Evolutionary conservation across 176 grass and related monocot species (phyloP).

Genomic region (Chrysopogon serrulatus): DNA sequence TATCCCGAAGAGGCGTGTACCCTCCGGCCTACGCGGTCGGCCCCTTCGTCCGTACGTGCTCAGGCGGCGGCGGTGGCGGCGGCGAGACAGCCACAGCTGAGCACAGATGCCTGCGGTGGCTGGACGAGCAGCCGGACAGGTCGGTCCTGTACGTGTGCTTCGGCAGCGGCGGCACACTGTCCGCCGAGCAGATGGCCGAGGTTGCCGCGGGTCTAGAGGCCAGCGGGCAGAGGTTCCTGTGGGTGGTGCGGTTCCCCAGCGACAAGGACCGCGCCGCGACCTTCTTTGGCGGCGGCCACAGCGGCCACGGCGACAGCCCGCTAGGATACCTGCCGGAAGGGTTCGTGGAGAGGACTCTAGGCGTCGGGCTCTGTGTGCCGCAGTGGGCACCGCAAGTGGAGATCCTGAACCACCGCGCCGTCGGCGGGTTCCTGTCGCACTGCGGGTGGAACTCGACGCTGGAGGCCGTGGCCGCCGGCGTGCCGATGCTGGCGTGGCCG

Average conservation of each 20-base stretch:
- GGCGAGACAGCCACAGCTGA: no score
- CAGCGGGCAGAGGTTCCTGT: constrained; percentile 60
- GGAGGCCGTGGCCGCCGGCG: constrained; percentile 33
- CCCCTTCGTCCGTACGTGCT: constrained; percentile 18
- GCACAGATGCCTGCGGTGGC: constrained; percentile 47
- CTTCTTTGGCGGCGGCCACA: constrained; percentile 1
- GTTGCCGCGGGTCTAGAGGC: constrained; percentile 57
- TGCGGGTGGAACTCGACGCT: constrained; percentile 81
- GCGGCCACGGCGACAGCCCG: no score
- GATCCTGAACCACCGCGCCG: constrained; percentile 29
- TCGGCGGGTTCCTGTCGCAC: constrained; percentile 54
- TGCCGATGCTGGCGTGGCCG: no score
- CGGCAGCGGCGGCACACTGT: constrained; percentile 63
- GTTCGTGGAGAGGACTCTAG: no score
- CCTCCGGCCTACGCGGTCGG: constrained; percentile 47
- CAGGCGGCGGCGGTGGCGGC: neutral
- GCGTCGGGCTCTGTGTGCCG: constrained; percentile 21
- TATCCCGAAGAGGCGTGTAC: constrained; percentile 13
- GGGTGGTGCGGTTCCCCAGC: constrained; percentile 48
- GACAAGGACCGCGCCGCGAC: constrained; percentile 13
- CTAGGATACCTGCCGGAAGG: no score
- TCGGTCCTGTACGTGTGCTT: constrained; percentile 71
- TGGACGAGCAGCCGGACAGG: constrained; percentile 52
- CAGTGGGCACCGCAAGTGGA: constrained; percentile 51
- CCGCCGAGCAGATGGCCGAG: constrained; percentile 39